Base-by-base conservation (phyloP, 805 yeast species). In the Hanseniaspora lachancei region DNA sequence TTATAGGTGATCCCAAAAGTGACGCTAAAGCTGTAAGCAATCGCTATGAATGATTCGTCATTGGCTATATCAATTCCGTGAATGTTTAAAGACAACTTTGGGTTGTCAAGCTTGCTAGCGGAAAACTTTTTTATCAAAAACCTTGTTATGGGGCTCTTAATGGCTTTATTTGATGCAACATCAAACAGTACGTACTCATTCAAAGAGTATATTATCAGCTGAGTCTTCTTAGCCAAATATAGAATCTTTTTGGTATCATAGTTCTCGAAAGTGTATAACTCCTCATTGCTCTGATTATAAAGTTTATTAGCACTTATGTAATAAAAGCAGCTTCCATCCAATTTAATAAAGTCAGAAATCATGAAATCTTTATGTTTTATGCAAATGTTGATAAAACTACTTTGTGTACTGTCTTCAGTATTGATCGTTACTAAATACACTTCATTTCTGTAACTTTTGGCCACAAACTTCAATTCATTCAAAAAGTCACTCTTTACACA, bases 1-100 rank as follows among this genome's bases (percentile, higher is more conserved):
- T 60, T 57, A 57, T 68, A 68, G 43, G 64, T 64, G 13, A 64
- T 55, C 1, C 69, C 62, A 5, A 64, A 58, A 5, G 65, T 59
- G 36, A 63, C 67, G 44, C 66, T 60, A 35, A 60, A 57, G 20
- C 56, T 53, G 57, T 66, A 68, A 2, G 64, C 49, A 24, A 68
- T 48, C 0, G 68, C 68, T 15, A 66, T 56, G 2, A 65, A 57
- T 29, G 63, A 64, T 3, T 64, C 66, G 50, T 68, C 70, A 13
- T 63, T 60, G 6, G 70, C 63, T 4, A 63, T 36, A 1, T 65
- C 52, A 12, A 64, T 53, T 12, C 71, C 72, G 54, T 64, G 61
- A 2, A 68, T 59, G 29, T 55, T 49, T 21, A 55, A 18, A 6
- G 58, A 58, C 27, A 67, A 40, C 8, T 53, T 58, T 6, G 69